phyloP scores from a whole-genome alignment of 331 rosid genomes.

The Quercus phellos region DNA sequence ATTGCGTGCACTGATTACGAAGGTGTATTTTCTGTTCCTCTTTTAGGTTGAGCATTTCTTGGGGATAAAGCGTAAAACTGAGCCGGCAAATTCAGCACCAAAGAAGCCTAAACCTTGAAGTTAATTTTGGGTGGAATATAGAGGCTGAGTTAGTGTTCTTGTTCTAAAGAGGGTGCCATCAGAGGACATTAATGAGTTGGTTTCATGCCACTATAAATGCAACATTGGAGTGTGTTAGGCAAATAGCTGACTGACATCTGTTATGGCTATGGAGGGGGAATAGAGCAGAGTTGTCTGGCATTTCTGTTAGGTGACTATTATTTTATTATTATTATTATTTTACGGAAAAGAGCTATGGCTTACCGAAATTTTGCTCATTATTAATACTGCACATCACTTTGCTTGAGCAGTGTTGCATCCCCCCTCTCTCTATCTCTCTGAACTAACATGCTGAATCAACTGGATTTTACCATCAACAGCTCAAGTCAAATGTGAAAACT shows the following conservation, averaged over 20 bases:
- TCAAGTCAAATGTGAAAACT: neutral
- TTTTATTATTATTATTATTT: neutral
- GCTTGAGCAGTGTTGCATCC: neutral
- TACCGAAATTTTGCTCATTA: neutral
- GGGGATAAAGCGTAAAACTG: conserved; percentile 88
- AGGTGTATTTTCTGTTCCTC: neutral
- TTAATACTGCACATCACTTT: neutral
- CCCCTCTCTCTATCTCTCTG: neutral
- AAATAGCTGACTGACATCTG: neutral
- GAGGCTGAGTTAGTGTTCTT: neutral
- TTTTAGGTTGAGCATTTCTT: conserved; percentile 86
- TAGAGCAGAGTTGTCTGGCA: too few species aligned
- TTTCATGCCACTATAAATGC: neutral
- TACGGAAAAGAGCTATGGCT: neutral
- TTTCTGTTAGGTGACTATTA: neutral
- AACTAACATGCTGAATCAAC: neutral
- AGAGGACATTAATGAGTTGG: neutral
- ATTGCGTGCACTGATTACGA: neutral
- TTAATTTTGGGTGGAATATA: neutral
- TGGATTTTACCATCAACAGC: neutral
- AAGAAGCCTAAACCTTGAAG: conserved; percentile 65
- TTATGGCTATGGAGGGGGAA: neutral
- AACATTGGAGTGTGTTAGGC: neutral
- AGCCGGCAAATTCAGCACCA: conserved; percentile 41
- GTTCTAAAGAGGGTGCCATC: neutral